Percentiles rank a stretch among this genome's conserved stretches.
These are phyloP conservation scores for Sonneratia caseolaris DNA, from an alignment of 345 rosid species.

Conservation along the genomic window DNA sequence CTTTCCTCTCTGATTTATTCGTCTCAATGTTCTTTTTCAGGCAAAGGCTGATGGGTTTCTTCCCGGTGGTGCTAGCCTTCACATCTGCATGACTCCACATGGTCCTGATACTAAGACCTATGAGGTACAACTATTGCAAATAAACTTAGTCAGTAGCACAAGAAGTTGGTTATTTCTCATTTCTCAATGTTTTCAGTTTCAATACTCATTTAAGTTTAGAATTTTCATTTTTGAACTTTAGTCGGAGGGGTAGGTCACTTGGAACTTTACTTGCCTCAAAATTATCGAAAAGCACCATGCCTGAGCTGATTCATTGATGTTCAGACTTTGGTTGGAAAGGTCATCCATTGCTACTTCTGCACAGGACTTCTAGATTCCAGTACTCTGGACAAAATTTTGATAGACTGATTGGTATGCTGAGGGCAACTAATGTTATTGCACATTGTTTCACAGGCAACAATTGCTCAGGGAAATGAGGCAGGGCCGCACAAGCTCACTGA, in stretches of 20 bases:
- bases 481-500: constrained; percentile 53
- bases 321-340: background rate
- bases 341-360: background rate
- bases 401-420: background rate
- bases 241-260: background rate
- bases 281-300: background rate
- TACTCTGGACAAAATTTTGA: too few species aligned
- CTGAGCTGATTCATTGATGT: background rate
- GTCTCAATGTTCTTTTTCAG: constrained; percentile 22
- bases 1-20: background rate
- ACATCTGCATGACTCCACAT: constrained; percentile 97
- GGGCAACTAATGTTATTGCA: background rate
- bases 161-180: background rate
- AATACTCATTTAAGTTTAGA: background rate
- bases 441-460: constrained; percentile 42
- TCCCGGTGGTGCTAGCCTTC: constrained; percentile 94
- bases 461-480: constrained; percentile 49
- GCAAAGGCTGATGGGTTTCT: constrained; percentile 95
- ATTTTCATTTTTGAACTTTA: background rate
- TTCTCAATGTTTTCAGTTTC: background rate
- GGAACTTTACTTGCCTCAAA: background rate
- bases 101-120: constrained; percentile 93
- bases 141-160: background rate
- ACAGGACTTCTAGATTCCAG: background rate
- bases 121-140: constrained; percentile 40